Evolutionary conservation across 345 rosid genomes (phyloP), one percentile per base, ranked within the genome.

Genomic region (Camelina sativa): DNA sequence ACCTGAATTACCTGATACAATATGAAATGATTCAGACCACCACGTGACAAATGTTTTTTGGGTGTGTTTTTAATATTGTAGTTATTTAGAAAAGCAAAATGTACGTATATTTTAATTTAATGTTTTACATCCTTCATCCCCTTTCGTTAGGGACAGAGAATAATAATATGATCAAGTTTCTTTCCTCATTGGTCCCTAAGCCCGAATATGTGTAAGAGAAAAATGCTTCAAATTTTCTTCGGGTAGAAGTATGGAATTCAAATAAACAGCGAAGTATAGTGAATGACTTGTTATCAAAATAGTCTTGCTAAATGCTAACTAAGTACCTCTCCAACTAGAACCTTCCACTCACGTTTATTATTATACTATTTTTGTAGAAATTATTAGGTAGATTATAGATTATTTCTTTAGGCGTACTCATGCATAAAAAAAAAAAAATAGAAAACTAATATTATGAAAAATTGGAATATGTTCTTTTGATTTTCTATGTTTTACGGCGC

Each of bases 161-260:
- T 1, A 53, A 34, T 1, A 53, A 69, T 54, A 69, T 62, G 75
- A 62, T 76, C 67, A 71, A 48, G 46, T 64, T 64, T 64, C 55
- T 71, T 58, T 56, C 50, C 30, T 37, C 55, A 68, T 68, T 67
- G 79, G 79, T 62, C 72, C 75, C 61, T 6, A 15, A 15, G 30
- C 20, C 25, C 52, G 58, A 73, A 72, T 78, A 52, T 41, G 20
- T 67, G 71, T 46, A 34, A 65, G 57, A 60, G 30, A 58, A 66
- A 66, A 77, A 20, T 53, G 44, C 44, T 35, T 73, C 50, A 55
- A 68, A 6, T 68, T 79, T 67, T 68, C 82, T 79, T 79, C 55
- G 41, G 30, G 17, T 23, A 61, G 3, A 79, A 79, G 81, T 40
- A 79, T 73, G 54, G 81, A 73, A 79, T 73, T 67, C 30, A 40